Evolutionary conservation across 345 rosid genomes (phyloP), one percentile per base, ranked within the genome.

Genomic region (Turritis glabra): DNA sequence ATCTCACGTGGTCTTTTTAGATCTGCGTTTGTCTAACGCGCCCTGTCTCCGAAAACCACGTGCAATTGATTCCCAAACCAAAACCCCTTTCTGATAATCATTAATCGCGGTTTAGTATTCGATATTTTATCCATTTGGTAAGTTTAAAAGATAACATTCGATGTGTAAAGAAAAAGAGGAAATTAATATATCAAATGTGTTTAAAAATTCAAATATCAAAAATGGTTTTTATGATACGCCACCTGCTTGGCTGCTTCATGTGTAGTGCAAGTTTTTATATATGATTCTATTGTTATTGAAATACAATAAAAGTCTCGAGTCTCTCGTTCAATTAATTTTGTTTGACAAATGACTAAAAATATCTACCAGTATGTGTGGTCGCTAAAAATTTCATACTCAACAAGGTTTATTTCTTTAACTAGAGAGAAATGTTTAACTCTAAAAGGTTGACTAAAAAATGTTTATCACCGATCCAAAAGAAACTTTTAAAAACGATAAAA

Each of bases 1-100:
- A 37, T 59, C 18, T 60, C 48, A 38, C 48, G 46, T 22, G 21
- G 50, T 61, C 65, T 27, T 40, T 40, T 14, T 25, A 40, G 51
- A 8, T 61, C 8, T 22, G 66, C 66, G 50, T 61, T 23, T 40
- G 66, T 61, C 33, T 61, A 40, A 61, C 50, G 50, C 50, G 19
- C 12, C 23, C 8, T 15, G 7, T 29, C 12, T 56, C 4, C 14
- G 3, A 56, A 32, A 44, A 40, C 25, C 27, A 64, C 17, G 40
- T 44, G 18, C 37, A 15, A 2, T 44, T 44, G 38, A 46, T 44
- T 64, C 26, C n/a, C 41, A 64, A 11, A 46, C 19, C 40, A 12
- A 8, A 64, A 11, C 55, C 69, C 13, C 0, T 26, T 46, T 26
- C 26, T 29, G 41, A 29, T 64, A 17, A 44, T 64, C 54, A 64